Percentiles rank a stretch among this genome's conserved stretches.
phyloP scores from a whole-genome alignment of 305 asterid species.

The Petunia hybrid region DNA sequence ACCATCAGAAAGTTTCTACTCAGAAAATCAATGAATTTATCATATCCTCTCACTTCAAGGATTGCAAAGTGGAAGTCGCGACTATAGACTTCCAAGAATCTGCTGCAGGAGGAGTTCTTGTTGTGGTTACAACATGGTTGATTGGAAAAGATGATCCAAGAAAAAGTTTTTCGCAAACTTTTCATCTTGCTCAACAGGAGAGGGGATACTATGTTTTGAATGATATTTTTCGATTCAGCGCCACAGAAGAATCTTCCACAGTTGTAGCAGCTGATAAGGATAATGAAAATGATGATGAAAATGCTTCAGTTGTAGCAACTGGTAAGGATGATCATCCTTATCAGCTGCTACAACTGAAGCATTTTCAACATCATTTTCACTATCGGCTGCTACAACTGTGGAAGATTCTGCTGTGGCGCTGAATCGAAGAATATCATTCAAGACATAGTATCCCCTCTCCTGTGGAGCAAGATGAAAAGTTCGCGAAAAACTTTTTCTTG shows the following conservation, averaged over 20 bases:
- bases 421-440: conserved; percentile 66
- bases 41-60: conserved; percentile 58
- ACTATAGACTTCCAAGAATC: conserved; percentile 59
- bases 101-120: conserved; percentile 51
- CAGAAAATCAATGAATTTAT: conserved; percentile 65
- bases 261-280: background rate
- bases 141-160: conserved; percentile 37
- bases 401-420: conserved; percentile 19
- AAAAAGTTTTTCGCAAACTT: conserved; percentile 56
- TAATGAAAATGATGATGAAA: background rate
- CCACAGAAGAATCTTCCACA: background rate
- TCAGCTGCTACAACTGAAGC: too few relatives aligned
- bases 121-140: conserved; percentile 55
- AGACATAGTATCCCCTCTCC: conserved; percentile 55
- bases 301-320: background rate
- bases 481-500: conserved; percentile 48
- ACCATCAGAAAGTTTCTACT: background rate
- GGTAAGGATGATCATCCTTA: too few relatives aligned
- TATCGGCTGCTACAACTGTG: background rate
- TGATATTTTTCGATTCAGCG: conserved; percentile 54
- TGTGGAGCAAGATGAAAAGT: conserved; percentile 69
- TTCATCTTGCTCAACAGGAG: conserved; percentile 67
- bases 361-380: too few relatives aligned
- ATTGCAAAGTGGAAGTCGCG: conserved; percentile 41
- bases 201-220: conserved; percentile 64